A percentile compares a stretch with the other conserved stretches of the same genome.
Conservation (phyloP, 768 basidiomycete species). For the Trametes cingulata region DNA sequence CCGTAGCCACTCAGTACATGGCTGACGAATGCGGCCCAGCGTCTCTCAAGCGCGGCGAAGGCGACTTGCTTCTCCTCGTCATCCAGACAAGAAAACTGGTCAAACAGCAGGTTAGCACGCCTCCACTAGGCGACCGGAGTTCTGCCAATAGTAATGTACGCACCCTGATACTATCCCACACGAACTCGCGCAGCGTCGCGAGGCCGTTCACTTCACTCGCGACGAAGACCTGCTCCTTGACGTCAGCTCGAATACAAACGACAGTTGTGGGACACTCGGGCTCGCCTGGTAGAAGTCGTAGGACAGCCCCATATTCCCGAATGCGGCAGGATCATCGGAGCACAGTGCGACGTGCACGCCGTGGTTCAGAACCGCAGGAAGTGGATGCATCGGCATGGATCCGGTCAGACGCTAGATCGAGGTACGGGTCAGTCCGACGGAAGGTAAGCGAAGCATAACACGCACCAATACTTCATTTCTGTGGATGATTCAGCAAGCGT, state of each 20-base stretch:
- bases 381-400: constrained; percentile 79
- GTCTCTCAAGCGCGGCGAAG: constrained; percentile 44
- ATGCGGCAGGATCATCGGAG: constrained; percentile 77
- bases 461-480: constrained; percentile 75
- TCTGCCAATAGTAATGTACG: not conserved
- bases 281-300: constrained; percentile 77
- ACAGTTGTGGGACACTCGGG: not conserved
- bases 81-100: constrained; percentile 56
- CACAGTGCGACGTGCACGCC: constrained; percentile 70
- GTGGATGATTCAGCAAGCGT: not conserved
- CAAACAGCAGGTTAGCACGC: constrained; percentile 1
- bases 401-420: constrained; percentile 61
- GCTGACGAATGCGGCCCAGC: constrained; percentile 50
- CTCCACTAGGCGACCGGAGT: not conserved
- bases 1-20: constrained; percentile 26
- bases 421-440: not conserved
- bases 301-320: constrained; percentile 76
- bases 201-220: constrained; percentile 46
- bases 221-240: constrained; percentile 19
- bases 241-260: constrained; percentile 29
- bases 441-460: not conserved
- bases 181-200: constrained; percentile 59
- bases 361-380: constrained; percentile 70
- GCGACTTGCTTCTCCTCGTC: constrained; percentile 47
- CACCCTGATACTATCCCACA: constrained; percentile 66